Conservation (phyloP, 257 asterid species). For the Scutellaria galericulata region DNA sequence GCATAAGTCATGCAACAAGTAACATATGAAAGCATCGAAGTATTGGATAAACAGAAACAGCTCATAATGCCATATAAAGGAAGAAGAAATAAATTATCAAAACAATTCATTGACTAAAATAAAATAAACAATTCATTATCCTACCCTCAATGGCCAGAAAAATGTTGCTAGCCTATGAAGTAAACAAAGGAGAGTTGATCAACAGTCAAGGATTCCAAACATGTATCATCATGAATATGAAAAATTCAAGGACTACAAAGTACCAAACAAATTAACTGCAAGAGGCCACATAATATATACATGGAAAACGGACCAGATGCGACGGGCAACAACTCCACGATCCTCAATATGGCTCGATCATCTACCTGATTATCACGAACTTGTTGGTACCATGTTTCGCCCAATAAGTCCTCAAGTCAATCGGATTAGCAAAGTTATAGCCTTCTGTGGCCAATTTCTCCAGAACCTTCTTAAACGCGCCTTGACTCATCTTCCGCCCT, state of each 20-base stretch:
- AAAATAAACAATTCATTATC: conserved; percentile 45
- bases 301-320: conserved; percentile 55
- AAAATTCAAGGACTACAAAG: conserved; percentile 44
- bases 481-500: conserved; percentile 98
- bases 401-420: conserved; percentile 93
- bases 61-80: not conserved
- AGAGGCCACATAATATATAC: conserved; percentile 67
- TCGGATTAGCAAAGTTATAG: conserved; percentile 73
- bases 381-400: conserved; percentile 98
- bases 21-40: not conserved
- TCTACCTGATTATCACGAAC: conserved; percentile 92
- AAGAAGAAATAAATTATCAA: conserved; percentile 30
- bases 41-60: too few relatives aligned
- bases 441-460: conserved; percentile 88
- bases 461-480: conserved; percentile 94
- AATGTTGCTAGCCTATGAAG: conserved; percentile 44
- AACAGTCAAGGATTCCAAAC: conserved; percentile 46
- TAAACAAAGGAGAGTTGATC: conserved; percentile 49
- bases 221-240: conserved; percentile 37
- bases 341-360: not conserved
- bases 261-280: conserved; percentile 47
- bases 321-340: conserved; percentile 27
- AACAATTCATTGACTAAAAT: conserved; percentile 39
- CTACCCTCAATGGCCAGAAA: conserved; percentile 49
- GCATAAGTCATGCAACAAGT: not conserved